Conservation (phyloP, 2,329 filamentous ascomycete genomes). For the Nothophoma quercina region DNA sequence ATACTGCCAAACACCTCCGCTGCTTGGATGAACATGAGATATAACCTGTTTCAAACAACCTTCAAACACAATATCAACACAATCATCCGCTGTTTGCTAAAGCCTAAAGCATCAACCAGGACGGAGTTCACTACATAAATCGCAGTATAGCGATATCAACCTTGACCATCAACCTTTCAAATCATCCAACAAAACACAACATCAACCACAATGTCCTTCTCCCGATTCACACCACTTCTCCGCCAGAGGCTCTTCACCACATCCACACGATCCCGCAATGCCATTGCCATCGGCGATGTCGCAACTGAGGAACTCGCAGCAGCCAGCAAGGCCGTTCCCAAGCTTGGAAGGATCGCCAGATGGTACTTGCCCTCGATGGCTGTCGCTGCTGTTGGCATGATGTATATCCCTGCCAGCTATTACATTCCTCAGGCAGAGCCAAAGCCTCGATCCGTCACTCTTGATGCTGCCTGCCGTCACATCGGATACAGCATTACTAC, state of each 20-base stretch:
- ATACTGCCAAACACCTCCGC: conserved; percentile 32
- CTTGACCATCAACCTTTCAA: background rate
- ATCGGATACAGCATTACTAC: conserved; percentile 45
- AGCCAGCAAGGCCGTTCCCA: conserved; percentile 34
- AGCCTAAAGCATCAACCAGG: conserved; percentile 11
- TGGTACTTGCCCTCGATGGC: conserved; percentile 49
- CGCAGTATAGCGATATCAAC: background rate
- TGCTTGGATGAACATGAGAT: conserved; percentile 22
- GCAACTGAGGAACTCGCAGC: conserved; percentile 36
- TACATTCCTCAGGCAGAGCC: conserved; percentile 21
- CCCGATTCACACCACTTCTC: conserved; percentile 32
- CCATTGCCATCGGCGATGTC: conserved; percentile 33
- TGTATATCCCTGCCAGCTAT: conserved; percentile 34
- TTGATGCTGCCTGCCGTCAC: conserved; percentile 41
- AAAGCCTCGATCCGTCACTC: conserved; percentile 37
- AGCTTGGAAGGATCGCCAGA: conserved; percentile 42
- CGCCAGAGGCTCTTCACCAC: conserved; percentile 42
- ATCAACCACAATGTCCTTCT: conserved; percentile 37
- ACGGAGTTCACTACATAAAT: conserved; percentile 8
- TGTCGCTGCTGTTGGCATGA: conserved; percentile 41
- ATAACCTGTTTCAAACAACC: conserved; percentile 26
- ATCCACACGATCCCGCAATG: conserved; percentile 34
- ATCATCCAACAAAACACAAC: conserved; percentile 2
- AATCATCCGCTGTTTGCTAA: conserved; percentile 19
- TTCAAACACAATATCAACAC: conserved; percentile 27